These are phyloP conservation scores for Exophiala mesophila DNA, from an alignment of 2,329 filamentous ascomycete species.

Conservation along the genomic window DNA sequence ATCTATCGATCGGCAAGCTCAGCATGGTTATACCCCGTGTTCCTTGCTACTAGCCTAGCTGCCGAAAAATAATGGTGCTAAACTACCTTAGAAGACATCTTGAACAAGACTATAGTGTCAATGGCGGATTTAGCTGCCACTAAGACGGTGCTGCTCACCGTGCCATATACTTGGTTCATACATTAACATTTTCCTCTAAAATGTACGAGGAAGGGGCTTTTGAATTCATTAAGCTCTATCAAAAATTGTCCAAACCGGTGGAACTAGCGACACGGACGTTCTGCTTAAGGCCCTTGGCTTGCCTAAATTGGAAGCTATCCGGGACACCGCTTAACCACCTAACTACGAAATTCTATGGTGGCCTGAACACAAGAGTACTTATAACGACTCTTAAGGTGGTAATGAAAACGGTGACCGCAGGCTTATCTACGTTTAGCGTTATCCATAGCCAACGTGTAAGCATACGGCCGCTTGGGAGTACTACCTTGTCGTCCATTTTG, in stretches of 20 bases:
- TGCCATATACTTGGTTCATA: not conserved
- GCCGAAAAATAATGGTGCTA: not conserved
- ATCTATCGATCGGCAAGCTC: not conserved
- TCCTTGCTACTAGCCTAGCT: slow-evolving; percentile 2
- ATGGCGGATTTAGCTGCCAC: slow-evolving; percentile 1
- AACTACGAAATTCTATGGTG: not conserved
- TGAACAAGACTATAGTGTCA: not conserved
- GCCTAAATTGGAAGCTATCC: too few relatives aligned
- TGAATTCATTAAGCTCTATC: not conserved
- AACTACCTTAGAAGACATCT: slow-evolving; percentile 3
- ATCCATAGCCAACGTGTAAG: not conserved
- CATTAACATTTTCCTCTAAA: not conserved
- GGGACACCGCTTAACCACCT: not conserved
- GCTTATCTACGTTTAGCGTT: not conserved
- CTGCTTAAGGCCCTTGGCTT: not conserved
- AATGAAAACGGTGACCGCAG: not conserved
- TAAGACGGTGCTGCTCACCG: not conserved
- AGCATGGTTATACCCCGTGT: not conserved
- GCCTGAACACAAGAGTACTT: too few relatives aligned
- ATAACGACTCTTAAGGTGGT: too few relatives aligned
- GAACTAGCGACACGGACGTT: not conserved
- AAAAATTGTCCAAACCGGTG: not conserved
- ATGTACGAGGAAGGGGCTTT: slow-evolving; percentile 1
- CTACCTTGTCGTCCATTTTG: too few relatives aligned
- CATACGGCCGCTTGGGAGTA: not conserved